These are phyloP conservation scores for Metarhizium rileyi DNA, from an alignment of 2,329 filamentous ascomycete species.

Conservation along the genomic window DNA sequence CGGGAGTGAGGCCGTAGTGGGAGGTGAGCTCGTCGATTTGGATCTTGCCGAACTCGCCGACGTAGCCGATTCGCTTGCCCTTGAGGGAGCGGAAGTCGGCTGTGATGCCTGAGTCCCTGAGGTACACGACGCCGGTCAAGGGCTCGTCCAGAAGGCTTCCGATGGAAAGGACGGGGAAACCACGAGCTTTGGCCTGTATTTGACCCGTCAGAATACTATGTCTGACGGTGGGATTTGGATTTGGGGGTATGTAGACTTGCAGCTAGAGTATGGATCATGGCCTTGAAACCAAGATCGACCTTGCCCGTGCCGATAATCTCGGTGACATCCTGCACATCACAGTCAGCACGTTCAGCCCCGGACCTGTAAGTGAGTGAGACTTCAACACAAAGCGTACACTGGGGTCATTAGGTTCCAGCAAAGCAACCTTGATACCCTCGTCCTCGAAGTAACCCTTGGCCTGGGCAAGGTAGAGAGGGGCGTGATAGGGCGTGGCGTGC, in stretches of 20 bases:
- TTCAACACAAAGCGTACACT: conserved; percentile 34
- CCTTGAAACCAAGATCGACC: conserved; percentile 71
- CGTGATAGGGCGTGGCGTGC: conserved; percentile 76
- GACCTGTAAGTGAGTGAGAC: background rate
- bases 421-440: conserved; percentile 66
- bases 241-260: conserved; percentile 30
- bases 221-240: no score
- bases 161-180: conserved; percentile 63
- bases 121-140: conserved; percentile 70
- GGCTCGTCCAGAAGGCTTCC: conserved; percentile 70
- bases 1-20: conserved; percentile 64
- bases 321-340: conserved; percentile 54
- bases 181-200: conserved; percentile 58
- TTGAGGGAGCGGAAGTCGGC: conserved; percentile 65
- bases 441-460: conserved; percentile 66
- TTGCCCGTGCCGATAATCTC: conserved; percentile 71
- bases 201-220: background rate
- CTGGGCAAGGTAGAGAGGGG: conserved; percentile 67
- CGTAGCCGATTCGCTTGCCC: conserved; percentile 70
- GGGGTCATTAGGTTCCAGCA: conserved; percentile 71
- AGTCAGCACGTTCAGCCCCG: background rate
- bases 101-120: conserved; percentile 65
- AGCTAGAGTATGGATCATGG: conserved; percentile 74
- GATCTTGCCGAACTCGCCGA: conserved; percentile 75
- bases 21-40: conserved; percentile 74